A percentile compares a stretch with the other conserved stretches of the same genome.
phyloP scores from a whole-genome alignment of 306 rosid genomes.

The Echinosophora koreensis region DNA sequence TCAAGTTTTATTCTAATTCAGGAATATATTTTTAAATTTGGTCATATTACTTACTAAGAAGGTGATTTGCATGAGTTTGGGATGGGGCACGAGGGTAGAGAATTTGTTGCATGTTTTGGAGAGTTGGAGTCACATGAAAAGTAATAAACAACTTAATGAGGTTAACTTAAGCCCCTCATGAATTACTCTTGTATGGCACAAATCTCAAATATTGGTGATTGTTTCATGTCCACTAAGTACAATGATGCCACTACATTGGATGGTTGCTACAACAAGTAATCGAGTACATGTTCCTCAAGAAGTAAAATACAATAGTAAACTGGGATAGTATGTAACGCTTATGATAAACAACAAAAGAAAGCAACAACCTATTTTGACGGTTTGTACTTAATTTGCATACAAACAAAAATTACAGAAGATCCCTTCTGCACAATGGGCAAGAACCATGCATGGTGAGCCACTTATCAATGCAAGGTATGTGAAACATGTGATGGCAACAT shows the following conservation, averaged over 20 bases:
- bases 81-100: no score
- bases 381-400: slow-evolving; percentile 47
- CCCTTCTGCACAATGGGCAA: slow-evolving; percentile 93
- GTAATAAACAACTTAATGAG: neutral
- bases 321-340: slow-evolving; percentile 30
- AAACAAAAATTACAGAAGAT: slow-evolving; percentile 48
- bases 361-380: slow-evolving; percentile 4
- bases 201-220: neutral
- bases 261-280: slow-evolving; percentile 31
- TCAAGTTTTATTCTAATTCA: no score
- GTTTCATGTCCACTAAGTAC: slow-evolving; percentile 36
- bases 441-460: slow-evolving; percentile 92
- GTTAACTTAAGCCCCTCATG: no score
- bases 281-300: slow-evolving; percentile 36
- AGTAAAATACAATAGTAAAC: slow-evolving; percentile 37
- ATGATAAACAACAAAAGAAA: slow-evolving; percentile 45
- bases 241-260: slow-evolving; percentile 29
- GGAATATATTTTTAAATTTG: no score
- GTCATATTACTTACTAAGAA: no score
- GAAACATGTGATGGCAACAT: slow-evolving; percentile 89
- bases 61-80: no score
- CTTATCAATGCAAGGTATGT: slow-evolving; percentile 89
- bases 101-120: no score
- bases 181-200: no score
- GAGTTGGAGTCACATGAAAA: no score